Evolutionary conservation across 2,329 filamentous ascomycete species (phyloP).

Genomic region (Calonectria crousiana): DNA sequence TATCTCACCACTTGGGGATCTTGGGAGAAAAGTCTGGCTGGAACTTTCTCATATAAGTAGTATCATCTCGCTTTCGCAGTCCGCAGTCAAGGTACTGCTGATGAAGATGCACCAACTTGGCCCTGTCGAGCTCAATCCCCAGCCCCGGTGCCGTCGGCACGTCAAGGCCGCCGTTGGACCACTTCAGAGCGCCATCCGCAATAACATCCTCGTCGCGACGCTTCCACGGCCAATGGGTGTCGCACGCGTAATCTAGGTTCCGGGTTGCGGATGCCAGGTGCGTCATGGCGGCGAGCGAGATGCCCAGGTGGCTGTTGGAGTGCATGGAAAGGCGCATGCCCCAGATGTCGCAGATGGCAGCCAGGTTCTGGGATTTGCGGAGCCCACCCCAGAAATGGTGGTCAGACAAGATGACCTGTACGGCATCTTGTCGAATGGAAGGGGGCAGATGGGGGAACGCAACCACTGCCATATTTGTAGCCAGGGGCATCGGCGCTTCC

Average conservation of each 20-base stretch:
- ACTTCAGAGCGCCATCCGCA: conserved; percentile 51
- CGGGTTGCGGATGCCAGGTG: conserved; percentile 55
- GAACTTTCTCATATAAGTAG: conserved; percentile 52
- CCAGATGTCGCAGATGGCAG: conserved; percentile 54
- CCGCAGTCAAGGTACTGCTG: conserved; percentile 54
- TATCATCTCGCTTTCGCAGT: conserved; percentile 52
- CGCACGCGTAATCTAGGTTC: conserved; percentile 58
- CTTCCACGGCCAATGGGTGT: conserved; percentile 61
- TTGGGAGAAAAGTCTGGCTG: conserved; percentile 49
- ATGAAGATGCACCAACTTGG: conserved; percentile 50
- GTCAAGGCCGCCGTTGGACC: conserved; percentile 50
- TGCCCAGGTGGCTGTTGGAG: conserved; percentile 57
- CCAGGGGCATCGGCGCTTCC: conserved; percentile 55
- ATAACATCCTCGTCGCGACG: conserved; percentile 56
- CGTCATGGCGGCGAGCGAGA: conserved; percentile 58
- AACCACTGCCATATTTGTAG: conserved; percentile 58
- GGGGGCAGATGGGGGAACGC: conserved; percentile 54
- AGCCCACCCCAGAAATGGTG: conserved; percentile 59
- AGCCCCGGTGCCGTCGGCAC: conserved; percentile 52
- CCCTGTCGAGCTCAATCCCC: conserved; percentile 53
- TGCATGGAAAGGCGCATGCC: conserved; percentile 57
- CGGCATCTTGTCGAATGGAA: conserved; percentile 53
- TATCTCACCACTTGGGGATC: conserved; percentile 49
- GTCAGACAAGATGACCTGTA: conserved; percentile 56
- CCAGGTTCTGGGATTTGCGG: conserved; percentile 54